Evolutionary conservation across 176 grass and related monocot genomes (phyloP), one percentile per base, ranked within the genome.

Genomic region (Musa troglodytarum): DNA sequence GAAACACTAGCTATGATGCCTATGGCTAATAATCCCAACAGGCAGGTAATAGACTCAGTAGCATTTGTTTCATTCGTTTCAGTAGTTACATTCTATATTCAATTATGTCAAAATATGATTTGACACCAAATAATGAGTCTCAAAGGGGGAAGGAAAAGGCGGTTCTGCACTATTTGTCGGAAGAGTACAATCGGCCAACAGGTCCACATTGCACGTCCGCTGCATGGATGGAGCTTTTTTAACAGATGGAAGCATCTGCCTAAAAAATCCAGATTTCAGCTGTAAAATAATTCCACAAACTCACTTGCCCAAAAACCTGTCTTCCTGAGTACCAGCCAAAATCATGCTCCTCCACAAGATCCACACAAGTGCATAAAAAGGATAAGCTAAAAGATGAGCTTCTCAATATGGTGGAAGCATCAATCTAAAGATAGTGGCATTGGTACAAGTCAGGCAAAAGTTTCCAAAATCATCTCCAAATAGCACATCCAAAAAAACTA

Each of bases 341-440:
- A 61, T n/a, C 2, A 61, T n/a, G 57, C 15, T 61, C 14, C 57
- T 61, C 34, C 57, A 61, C 8, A 61, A 61, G 13, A 61, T 61
- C n/a, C 17, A 61, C 8, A 61, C 6, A 17, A 61, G 57, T 21
- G 57, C 57, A 61, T 1, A 61, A 21, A 61, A 61, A 61, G 34
- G 79, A 72, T 74, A 77, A 62, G 24, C 23, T 68, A 29, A 49
- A 29, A 68, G 69, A 65, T 51, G 17, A 50, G 68, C 68, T 70
- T 50, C 49, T 43, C 52, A 50, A 24, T 13, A 51, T 72, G 49
- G n/a, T 53, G 4, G 34, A 34, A 12, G 69, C 65, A 61, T 50
- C 59, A 54, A 34, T 62, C 52, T 15, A 10, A 6, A 43, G 4
- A 43, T 15, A 74, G 72, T 81, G n/a, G 50, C 52, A 21, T 26